Evolutionary conservation across 768 basidiomycete genomes (phyloP).

Genomic region (Leucosporidium creatinivorum): DNA sequence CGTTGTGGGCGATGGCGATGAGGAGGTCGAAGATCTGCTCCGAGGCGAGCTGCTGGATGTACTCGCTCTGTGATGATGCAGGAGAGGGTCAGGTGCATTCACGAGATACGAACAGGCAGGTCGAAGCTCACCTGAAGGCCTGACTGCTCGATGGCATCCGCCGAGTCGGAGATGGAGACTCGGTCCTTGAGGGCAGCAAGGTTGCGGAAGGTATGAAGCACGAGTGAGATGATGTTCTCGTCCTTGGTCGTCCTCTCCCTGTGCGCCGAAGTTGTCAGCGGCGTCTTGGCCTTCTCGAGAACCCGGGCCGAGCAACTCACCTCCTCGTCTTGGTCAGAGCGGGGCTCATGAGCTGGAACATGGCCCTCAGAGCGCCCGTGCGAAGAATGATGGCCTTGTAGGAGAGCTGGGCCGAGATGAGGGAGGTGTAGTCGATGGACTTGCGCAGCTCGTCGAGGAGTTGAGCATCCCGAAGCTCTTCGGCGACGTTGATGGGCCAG

Average conservation of each 20-base stretch:
- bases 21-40: slow-evolving; percentile 69
- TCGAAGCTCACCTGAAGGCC: slow-evolving; percentile 52
- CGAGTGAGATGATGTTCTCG: slow-evolving; percentile 74
- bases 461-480: slow-evolving; percentile 86
- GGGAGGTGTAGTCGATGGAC: slow-evolving; percentile 67
- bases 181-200: slow-evolving; percentile 90
- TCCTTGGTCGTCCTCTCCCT: slow-evolving; percentile 69
- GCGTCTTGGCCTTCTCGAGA: not conserved
- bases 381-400: slow-evolving; percentile 78
- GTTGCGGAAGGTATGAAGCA: slow-evolving; percentile 84
- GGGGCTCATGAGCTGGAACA: slow-evolving; percentile 69
- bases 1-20: slow-evolving; percentile 75
- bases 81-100: not conserved
- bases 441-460: slow-evolving; percentile 52
- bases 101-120: too few species aligned
- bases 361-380: slow-evolving; percentile 60
- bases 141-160: slow-evolving; percentile 71
- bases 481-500: slow-evolving; percentile 94
- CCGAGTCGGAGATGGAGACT: slow-evolving; percentile 59
- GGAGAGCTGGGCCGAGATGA: slow-evolving; percentile 68
- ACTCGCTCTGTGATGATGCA: slow-evolving; percentile 48
- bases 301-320: slow-evolving; percentile 25
- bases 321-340: slow-evolving; percentile 62
- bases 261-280: not conserved
- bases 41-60: slow-evolving; percentile 63